A percentile compares a stretch with the other conserved stretches of the same genome.
Evolutionary conservation across 306 rosid species (phyloP).

Genomic region (Phaseolus lunatus): DNA sequence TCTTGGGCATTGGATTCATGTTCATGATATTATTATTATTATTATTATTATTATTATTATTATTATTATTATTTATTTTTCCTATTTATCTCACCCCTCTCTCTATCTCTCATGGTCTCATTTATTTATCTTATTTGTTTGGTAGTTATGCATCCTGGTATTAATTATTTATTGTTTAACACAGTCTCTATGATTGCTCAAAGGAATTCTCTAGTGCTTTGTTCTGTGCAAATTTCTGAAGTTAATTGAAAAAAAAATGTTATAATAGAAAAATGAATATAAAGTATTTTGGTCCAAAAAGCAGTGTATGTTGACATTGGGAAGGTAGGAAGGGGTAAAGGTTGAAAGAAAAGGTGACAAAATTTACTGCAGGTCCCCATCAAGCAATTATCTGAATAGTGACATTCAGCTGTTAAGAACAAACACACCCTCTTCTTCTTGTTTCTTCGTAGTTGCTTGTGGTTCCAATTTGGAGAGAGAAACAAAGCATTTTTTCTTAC

Average conservation of each 20-base stretch:
- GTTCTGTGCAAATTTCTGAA: neutral
- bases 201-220: constrained; percentile 6
- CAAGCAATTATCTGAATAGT: constrained; percentile 38
- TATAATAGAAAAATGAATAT: no score
- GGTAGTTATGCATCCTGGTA: constrained; percentile 34
- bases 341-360: constrained; percentile 13
- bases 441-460: neutral
- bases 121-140: constrained; percentile 48
- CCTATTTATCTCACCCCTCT: constrained; percentile 15
- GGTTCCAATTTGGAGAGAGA: constrained; percentile 37
- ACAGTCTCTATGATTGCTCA: constrained; percentile 18
- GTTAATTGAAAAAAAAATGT: neutral
- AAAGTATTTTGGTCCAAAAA: neutral
- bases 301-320: neutral
- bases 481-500: neutral
- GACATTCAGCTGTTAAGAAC: constrained; percentile 32
- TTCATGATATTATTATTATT: constrained; percentile 26
- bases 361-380: constrained; percentile 25
- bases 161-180: constrained; percentile 6
- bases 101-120: constrained; percentile 27
- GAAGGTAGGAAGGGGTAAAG: neutral
- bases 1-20: constrained; percentile 24
- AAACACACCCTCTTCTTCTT: neutral
- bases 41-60: no score
- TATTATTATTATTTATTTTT: neutral